Evolutionary conservation across 1,139 yeast species (phyloP), one percentile per base, ranked within the genome.

Genomic region (Kurtzmaniella quercitrusa): DNA sequence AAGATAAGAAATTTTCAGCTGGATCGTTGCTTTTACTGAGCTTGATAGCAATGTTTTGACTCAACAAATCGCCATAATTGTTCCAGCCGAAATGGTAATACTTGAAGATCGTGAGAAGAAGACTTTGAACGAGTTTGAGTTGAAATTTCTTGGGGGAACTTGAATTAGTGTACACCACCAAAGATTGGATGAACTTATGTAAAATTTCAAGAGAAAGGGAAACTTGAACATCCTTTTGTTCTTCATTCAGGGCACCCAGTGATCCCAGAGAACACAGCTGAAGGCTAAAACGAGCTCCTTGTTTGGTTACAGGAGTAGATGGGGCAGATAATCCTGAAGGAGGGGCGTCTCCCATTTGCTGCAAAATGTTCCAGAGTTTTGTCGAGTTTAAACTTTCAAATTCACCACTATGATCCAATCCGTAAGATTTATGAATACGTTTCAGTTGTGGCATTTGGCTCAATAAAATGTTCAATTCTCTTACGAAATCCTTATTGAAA

Each of bases 281-380:
- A 10, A 50, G 46, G 23, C 66, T 45, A 3, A 36, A 36, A 8
- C 38, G 25, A 3, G 38, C 27, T 5, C 11, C 7, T 12, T 36
- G 38, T 6, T 19, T 15, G 4, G 27, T 16, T 10, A 70, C 57
- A 17, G 77, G 77, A 7, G 77, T 71, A 1, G 72, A 60, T 5
- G 77, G 76, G 7, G 77, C 77, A 15, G 74, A 67, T 41, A 71
- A 58, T 54, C 75, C 69, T 48, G 72, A 60, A 1, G 77, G 77
- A 39, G 70, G 57, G 44, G 61, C 62, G 53, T 72, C 77, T 51
- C 69, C 69, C 31, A 71, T 55, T 48, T 70, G 76, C 37, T 59
- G 48, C 14, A 71, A 45, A 21, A 72, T 57, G 45, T 69, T 73
- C 45, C 70, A 68, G 9, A 70, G 56, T 15, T 52, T 51, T 25